Base-by-base conservation (phyloP, 1,139 yeast species). In the Pichia sp. region DNA sequence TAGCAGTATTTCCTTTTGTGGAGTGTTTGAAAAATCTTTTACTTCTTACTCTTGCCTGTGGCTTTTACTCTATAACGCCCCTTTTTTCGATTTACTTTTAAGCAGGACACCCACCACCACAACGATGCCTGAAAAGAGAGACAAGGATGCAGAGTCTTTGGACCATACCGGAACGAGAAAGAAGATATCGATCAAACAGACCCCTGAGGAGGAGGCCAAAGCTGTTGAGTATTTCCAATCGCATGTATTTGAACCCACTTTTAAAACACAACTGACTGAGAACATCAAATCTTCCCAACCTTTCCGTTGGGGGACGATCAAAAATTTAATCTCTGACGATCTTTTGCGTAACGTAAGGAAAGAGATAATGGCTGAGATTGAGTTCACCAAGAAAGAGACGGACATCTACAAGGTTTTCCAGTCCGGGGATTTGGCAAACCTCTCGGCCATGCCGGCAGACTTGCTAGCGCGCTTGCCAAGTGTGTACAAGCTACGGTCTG, bases 371-470 rank as follows among this genome's bases (percentile, higher is more conserved):
- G 75, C 77, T 6, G 87, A 90, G 65, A 85, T 95, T 57, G 95
- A 88, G 49, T 95, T 95, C 74, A 90, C 98, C 23, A 83, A 85
- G 65, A 95, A 93, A 70, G 99, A 95, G 70, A 95, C 99, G 0
- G 99, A 95, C 67, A 95, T 95, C 59, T 95, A 95, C 72, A 92
- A 90, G 69, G 96, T 95, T 36, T 85, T 78, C 68, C 99, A 95
- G 70, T 86, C 95, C 50, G 99, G 99, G 31, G 99, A 95, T 70
- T 77, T 95, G 64, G 97, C 97, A 45, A 95, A 95, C 67, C 73
- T 95, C 50, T 87, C 95, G 0, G 97, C 97, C 0, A 75, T 95
- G 58, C 81, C 89, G 61, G 79, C 84, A 77, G 81, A 82, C 53
- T 97, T 93, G 68, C 74, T 87, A 49, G 77, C 84, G 7, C 74